Evolutionary conservation across 129 eudicot species (phyloP), one percentile per base, ranked within the genome.

Genomic region (carrot (Daucus carota)): DNA sequence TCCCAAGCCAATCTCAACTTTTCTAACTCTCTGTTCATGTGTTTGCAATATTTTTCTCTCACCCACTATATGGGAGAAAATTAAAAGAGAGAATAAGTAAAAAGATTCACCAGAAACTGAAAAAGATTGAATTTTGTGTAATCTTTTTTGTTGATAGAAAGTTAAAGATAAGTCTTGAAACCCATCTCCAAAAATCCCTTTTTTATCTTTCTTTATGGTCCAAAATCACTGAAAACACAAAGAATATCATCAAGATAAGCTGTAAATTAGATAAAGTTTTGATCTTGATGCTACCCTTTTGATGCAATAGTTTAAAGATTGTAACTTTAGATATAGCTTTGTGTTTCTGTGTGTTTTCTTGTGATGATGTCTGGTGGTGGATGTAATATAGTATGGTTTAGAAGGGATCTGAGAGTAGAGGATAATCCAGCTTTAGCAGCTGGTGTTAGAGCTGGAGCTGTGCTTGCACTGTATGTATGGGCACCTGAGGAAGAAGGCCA

Each of bases 401-500:
- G 99, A 79, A 94, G 97, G 78, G 99, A 94, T 88, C 90, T 94
- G 59, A 87, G 99, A 79, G 92, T 94, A 9, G 99, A 94, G 78
- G 99, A 94, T 73, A 94, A 94, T 77, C 99, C 99, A 45, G 99
- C 99, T 16, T 73, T 94, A 57, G 89, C 96, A 16, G 97, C 99
- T 9, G 99, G 86, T 15, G 97, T 89, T 12, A 86, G 99, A 74
- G 84, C 97, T 66, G 99, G 99, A 22, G 87, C 93, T 76, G 97
- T 94, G 40, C 74, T 94, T 71, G 83, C 96, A 52, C 81, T 91
- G 1, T 95, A 83, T 75, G 81, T 95, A 77, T 95, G 96, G 96
- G 93, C 97, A 72, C 99, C 99, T 73, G 97, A 95, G 67, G 99
- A 95, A 83, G 99, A 95, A 80, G 97, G 97, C 10, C 94, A 85